Conservation (phyloP, 1,284 basidiomycete species). For the Puccinia polysora region DNA sequence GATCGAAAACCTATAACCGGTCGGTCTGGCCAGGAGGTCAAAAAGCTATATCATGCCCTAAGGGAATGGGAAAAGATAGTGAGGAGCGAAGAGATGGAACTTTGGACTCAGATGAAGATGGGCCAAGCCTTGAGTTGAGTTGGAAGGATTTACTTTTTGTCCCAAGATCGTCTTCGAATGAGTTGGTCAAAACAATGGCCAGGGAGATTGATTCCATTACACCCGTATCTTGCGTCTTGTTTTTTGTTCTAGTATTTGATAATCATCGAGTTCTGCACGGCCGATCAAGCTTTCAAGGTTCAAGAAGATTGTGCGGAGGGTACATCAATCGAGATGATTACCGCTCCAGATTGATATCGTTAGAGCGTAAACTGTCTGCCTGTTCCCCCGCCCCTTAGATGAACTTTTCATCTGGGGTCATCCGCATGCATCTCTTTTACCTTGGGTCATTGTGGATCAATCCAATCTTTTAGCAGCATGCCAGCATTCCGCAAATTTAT, state of each 20-base stretch:
- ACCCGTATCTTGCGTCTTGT: not conserved
- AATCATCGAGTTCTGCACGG: conserved; percentile 94
- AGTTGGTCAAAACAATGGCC: too few species aligned
- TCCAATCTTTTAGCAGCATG: too few species aligned
- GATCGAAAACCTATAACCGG: conserved; percentile 66
- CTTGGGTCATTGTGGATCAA: too few species aligned
- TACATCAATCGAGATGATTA: conserved; percentile 91
- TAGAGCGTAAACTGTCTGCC: conserved; percentile 52
- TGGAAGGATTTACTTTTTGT: not conserved
- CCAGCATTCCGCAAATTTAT: too few species aligned
- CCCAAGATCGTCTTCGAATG: not conserved
- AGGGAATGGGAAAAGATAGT: conserved; percentile 71
- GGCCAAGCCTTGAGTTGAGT: conserved; percentile 74
- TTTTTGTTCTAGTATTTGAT: conserved; percentile 66
- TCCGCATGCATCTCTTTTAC: too few species aligned
- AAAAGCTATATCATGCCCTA: conserved; percentile 72
- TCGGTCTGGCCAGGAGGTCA: conserved; percentile 44
- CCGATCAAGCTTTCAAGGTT: conserved; percentile 78
- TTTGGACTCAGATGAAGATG: conserved; percentile 79
- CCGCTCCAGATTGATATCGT: conserved; percentile 67
- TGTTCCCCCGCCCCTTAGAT: too few species aligned
- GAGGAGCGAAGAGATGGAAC: conserved; percentile 75
- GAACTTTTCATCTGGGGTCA: too few species aligned
- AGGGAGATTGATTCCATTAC: not conserved
- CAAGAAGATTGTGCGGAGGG: conserved; percentile 87